Evolutionary conservation across 495 filamentous ascomycete genomes (phyloP), one percentile per base, ranked within the genome.

Genomic region (Hypomontagnella submonticulosa): DNA sequence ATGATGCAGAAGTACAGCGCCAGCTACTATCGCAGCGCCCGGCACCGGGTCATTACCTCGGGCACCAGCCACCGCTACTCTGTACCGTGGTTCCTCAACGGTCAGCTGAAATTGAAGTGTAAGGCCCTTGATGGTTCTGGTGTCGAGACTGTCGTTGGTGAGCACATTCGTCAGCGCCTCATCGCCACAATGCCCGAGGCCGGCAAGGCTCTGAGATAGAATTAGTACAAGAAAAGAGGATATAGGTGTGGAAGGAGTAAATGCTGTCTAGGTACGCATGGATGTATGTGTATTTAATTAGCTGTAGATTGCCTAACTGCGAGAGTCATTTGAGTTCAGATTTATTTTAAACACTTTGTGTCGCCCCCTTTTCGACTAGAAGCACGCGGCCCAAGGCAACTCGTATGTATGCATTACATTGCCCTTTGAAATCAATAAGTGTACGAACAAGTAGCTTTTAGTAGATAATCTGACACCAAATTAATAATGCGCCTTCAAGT

Each of bases 1-100:
- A 70, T 67, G 64, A 67, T 67, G 64, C 57, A 62, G 57, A 67
- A 67, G 48, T 62, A 52, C 47, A 62, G 52, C 4, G 46, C 57
- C 10, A 53, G 58, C 15, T 62, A 67, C 57, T 67, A 62, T 41
- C 57, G 58, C 57, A 67, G 64, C 58, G 64, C 57, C 8, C 64
- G 57, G n/a, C 64, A 67, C 47, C 64, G 64, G 4, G 64, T 67
- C 40, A 62, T 67, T 10, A 67, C 57, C 40, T 62, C 57, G 0
- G 58, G 58, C 27, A 57, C 46, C 23, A 67, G 47, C 34, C 52
- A 67, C 58, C 58, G 64, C 5, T 67, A 67, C 36, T 62, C 57
- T 5, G 53, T 57, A 0, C 57, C 58, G 0, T 67, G 58, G 57
- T 67, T 67, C 52, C 53, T 67, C n/a, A 62, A 67, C 47, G 64